Conservation (phyloP, 2,329 filamentous ascomycete species). For the Beauveria caledonica region DNA sequence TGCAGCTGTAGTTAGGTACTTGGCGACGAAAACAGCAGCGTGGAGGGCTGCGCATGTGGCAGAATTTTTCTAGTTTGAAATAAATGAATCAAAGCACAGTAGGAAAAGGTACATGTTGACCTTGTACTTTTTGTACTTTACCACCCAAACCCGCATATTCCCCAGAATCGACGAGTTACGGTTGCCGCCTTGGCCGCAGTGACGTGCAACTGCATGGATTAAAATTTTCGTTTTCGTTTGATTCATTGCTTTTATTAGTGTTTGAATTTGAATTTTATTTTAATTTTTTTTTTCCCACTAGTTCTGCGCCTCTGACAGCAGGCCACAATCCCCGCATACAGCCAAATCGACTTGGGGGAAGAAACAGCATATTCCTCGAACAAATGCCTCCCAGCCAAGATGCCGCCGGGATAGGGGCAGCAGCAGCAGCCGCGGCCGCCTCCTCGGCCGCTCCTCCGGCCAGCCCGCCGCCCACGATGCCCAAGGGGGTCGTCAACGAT, state of each 20-base stretch:
- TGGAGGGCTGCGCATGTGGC: background rate
- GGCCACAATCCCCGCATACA: background rate
- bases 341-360: background rate
- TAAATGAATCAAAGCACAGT: too few species aligned
- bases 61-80: background rate
- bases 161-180: slow-evolving; percentile 11
- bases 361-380: background rate
- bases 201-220: slow-evolving; percentile 11
- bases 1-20: background rate
- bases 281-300: background rate
- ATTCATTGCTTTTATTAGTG: background rate
- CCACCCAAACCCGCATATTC: slow-evolving; percentile 8
- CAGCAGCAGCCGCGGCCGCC: background rate
- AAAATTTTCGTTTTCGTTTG: slow-evolving; percentile 7
- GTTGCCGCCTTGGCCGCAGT: background rate
- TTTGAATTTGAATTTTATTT: background rate
- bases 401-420: background rate
- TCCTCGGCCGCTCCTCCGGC: slow-evolving; percentile 3
- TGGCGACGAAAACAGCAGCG: too few species aligned
- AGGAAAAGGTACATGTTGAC: slow-evolving; percentile 1
- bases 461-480: background rate
- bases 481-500: slow-evolving; percentile 44
- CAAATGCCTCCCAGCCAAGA: background rate
- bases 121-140: slow-evolving; percentile 10
- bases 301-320: background rate